phyloP scores from a whole-genome alignment of 108 stramenopile genomes.

The Skeletonema marinoi region DNA sequence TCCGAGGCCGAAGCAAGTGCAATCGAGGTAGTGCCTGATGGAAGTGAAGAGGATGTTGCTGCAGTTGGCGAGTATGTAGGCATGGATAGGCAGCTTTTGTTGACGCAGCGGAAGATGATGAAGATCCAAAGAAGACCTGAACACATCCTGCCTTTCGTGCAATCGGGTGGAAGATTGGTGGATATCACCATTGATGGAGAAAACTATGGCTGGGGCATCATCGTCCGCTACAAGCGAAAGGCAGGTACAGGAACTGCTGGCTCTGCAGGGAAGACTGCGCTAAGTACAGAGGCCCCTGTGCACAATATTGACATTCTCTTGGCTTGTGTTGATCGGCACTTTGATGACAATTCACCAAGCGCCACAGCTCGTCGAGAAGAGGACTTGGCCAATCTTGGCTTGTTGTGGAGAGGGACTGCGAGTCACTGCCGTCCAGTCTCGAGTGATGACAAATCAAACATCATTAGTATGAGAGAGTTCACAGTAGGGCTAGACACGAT shows the following conservation, averaged over 20 bases:
- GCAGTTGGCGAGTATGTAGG: slow-evolving; percentile 81
- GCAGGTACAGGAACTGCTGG: slow-evolving; percentile 71
- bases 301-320: slow-evolving; percentile 86
- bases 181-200: slow-evolving; percentile 80
- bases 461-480: slow-evolving; percentile 76
- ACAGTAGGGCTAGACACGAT: slow-evolving; percentile 77
- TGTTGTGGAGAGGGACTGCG: slow-evolving; percentile 78
- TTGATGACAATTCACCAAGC: slow-evolving; percentile 54
- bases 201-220: slow-evolving; percentile 90
- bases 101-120: slow-evolving; percentile 75
- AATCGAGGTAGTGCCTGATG: slow-evolving; percentile 59
- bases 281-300: slow-evolving; percentile 51
- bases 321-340: slow-evolving; percentile 76
- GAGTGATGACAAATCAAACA: slow-evolving; percentile 46
- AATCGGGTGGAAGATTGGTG: slow-evolving; percentile 82
- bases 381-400: slow-evolving; percentile 62
- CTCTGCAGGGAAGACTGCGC: slow-evolving; percentile 66
- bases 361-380: slow-evolving; percentile 56
- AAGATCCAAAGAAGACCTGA: slow-evolving; percentile 86
- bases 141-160: slow-evolving; percentile 89
- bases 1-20: slow-evolving; percentile 67
- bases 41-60: slow-evolving; percentile 60
- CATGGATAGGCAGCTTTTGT: slow-evolving; percentile 80
- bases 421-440: slow-evolving; percentile 64
- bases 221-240: slow-evolving; percentile 73